Percentiles rank a stretch among this genome's conserved stretches.
phyloP scores from a whole-genome alignment of 495 filamentous ascomycete genomes.

The Oleoguttula mirabilis region DNA sequence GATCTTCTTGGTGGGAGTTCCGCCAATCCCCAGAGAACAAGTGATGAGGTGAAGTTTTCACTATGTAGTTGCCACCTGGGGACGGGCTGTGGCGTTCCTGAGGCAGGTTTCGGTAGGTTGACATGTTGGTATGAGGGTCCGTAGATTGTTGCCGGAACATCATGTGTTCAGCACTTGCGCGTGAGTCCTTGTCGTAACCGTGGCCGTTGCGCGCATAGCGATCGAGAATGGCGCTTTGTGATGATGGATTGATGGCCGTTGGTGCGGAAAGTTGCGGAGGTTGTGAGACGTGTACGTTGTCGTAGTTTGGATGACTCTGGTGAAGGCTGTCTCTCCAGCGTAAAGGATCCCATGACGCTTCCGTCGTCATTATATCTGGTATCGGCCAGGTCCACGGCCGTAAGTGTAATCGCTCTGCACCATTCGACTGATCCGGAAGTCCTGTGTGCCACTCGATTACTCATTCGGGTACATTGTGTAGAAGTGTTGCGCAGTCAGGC shows the following conservation, averaged over 20 bases:
- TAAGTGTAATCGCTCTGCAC: no score
- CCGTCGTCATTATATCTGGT: no score
- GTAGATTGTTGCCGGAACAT: neutral
- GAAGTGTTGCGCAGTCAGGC: no score
- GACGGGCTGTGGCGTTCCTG: constrained; percentile 10
- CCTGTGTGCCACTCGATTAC: no score
- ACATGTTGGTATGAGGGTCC: constrained; percentile 1
- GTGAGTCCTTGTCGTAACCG: no score
- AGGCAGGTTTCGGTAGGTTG: neutral
- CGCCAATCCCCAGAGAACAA: constrained; percentile 4
- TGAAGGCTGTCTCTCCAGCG: no score
- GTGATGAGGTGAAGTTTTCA: constrained; percentile 10
- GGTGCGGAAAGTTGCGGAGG: constrained; percentile 6
- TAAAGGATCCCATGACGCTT: no score
- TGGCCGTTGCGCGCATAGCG: neutral
- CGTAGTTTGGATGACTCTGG: neutral
- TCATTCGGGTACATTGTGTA: no score
- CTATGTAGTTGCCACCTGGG: constrained; percentile 10
- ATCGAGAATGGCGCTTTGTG: constrained; percentile 4
- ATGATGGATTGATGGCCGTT: constrained; percentile 4
- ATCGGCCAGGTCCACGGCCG: no score
- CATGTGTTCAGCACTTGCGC: neutral
- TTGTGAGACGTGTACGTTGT: neutral
- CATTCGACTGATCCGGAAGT: no score
- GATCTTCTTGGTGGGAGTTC: constrained; percentile 8